Percentiles rank a stretch among this genome's conserved stretches.
Conservation (phyloP, 768 basidiomycete genomes). For the Phlebiopsis flavidoalba region DNA sequence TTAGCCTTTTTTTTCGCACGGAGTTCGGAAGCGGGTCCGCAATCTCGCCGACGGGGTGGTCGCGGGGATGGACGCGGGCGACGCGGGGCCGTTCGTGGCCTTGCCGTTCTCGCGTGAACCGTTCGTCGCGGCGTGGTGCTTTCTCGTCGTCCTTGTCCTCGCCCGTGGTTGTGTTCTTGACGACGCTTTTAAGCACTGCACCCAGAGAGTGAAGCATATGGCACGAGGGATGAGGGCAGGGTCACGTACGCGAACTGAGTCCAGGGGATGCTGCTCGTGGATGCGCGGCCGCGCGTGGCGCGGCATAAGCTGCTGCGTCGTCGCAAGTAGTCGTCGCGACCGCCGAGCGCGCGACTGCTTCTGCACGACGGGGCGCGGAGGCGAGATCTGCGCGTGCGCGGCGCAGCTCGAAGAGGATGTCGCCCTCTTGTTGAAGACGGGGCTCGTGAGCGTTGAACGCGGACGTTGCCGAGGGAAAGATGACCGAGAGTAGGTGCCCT, state of each 20-base stretch:
- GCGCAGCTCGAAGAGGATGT: conserved; percentile 26
- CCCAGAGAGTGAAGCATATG: neutral
- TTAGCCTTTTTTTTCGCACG: neutral
- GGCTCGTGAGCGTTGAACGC: conserved; percentile 26
- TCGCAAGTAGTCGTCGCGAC: neutral
- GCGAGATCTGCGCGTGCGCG: conserved; percentile 10
- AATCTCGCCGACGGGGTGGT: neutral
- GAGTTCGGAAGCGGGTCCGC: neutral
- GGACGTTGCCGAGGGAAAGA: conserved; percentile 18
- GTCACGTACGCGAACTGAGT: conserved; percentile 1
- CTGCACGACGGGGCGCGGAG: neutral
- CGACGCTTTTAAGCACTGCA: conserved; percentile 9
- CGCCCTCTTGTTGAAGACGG: conserved; percentile 26
- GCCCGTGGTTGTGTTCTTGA: conserved; percentile 9
- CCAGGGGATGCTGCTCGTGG: conserved; percentile 2
- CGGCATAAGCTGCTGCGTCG: neutral
- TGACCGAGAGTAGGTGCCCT: conserved; percentile 24
- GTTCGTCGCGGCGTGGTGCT: neutral
- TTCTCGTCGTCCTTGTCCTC: conserved; percentile 4
- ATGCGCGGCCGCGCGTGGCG: neutral
- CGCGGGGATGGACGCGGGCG: neutral
- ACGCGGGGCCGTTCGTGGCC: neutral
- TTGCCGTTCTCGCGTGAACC: neutral
- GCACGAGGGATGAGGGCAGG: neutral
- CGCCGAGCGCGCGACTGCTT: neutral